These are phyloP conservation scores for Candida caryicola DNA, from an alignment of 805 yeast genomes.

Conservation along the genomic window DNA sequence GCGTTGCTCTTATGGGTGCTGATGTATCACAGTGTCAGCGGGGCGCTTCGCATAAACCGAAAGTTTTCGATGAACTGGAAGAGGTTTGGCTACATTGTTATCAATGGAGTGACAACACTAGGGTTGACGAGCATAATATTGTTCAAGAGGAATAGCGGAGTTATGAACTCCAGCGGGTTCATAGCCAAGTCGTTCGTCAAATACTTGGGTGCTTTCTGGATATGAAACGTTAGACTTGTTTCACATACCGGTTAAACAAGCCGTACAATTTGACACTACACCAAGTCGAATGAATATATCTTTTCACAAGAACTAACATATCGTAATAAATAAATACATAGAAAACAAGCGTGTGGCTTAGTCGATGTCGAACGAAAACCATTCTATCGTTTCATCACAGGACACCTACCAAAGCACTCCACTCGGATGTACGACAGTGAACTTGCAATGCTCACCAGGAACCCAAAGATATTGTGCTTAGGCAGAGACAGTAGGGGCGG, in stretches of 20 bases:
- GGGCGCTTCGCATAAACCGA: slow-evolving; percentile 46
- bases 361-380: no score
- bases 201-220: slow-evolving; percentile 19
- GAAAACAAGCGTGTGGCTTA: not conserved
- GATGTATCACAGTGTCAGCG: slow-evolving; percentile 55
- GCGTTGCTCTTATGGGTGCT: slow-evolving; percentile 34
- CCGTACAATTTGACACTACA: not conserved
- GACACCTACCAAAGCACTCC: not conserved
- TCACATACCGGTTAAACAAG: not conserved
- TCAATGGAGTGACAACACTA: slow-evolving; percentile 33
- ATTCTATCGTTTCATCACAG: no score
- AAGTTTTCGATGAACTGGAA: slow-evolving; percentile 40
- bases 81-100: slow-evolving; percentile 42
- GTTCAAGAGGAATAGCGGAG: slow-evolving; percentile 15
- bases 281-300: not conserved
- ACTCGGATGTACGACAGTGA: not conserved
- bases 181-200: slow-evolving; percentile 27
- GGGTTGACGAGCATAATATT: slow-evolving; percentile 37
- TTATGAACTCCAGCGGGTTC: slow-evolving; percentile 24
- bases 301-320: not conserved
- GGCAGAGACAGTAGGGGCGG: slow-evolving; percentile 13
- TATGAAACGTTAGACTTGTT: slow-evolving; percentile 5
- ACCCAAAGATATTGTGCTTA: not conserved
- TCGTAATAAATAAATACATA: not conserved
- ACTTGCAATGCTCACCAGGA: not conserved